phyloP scores from a whole-genome alignment of 805 yeast genomes.

The Priceomyces fermenticarens region DNA sequence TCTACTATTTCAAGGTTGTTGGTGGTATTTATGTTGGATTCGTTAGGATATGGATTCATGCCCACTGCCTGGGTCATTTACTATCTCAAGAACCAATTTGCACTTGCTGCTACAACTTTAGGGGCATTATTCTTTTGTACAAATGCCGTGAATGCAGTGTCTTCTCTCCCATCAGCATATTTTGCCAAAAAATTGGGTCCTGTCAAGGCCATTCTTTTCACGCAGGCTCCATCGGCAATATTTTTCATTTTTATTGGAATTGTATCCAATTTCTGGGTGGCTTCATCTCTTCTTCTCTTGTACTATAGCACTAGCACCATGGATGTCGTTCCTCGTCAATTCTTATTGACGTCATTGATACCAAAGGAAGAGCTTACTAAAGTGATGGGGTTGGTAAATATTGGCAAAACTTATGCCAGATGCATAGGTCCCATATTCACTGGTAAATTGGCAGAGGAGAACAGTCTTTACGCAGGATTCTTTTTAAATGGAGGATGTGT shows the following conservation, averaged over 20 bases:
- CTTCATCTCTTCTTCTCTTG: constrained; percentile 50
- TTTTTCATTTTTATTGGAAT: constrained; percentile 46
- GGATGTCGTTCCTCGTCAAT: constrained; percentile 92
- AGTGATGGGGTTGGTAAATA: constrained; percentile 82
- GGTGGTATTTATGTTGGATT: constrained; percentile 74
- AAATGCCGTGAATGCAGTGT: constrained; percentile 58
- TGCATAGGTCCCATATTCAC: constrained; percentile 79
- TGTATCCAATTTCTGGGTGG: constrained; percentile 31
- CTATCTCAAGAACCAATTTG: constrained; percentile 62
- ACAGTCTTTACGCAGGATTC: constrained; percentile 48
- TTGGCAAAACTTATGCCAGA: constrained; percentile 81
- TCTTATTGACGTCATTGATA: constrained; percentile 67
- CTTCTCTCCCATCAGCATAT: constrained; percentile 75
- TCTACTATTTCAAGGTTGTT: constrained; percentile 47
- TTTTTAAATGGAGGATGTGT: constrained; percentile 50
- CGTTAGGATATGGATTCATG: constrained; percentile 87
- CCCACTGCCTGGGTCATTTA: constrained; percentile 86
- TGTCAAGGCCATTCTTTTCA: constrained; percentile 65
- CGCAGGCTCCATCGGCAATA: constrained; percentile 76
- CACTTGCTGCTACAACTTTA: constrained; percentile 51
- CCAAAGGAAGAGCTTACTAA: constrained; percentile 61
- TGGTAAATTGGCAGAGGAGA: constrained; percentile 62
- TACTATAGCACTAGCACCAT: constrained; percentile 69
- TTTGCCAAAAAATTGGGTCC: constrained; percentile 73
- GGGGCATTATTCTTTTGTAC: constrained; percentile 69